Evolutionary conservation across 495 filamentous ascomycete genomes (phyloP), one percentile per base, ranked within the genome.

Genomic region (Penicillium nucicola): DNA sequence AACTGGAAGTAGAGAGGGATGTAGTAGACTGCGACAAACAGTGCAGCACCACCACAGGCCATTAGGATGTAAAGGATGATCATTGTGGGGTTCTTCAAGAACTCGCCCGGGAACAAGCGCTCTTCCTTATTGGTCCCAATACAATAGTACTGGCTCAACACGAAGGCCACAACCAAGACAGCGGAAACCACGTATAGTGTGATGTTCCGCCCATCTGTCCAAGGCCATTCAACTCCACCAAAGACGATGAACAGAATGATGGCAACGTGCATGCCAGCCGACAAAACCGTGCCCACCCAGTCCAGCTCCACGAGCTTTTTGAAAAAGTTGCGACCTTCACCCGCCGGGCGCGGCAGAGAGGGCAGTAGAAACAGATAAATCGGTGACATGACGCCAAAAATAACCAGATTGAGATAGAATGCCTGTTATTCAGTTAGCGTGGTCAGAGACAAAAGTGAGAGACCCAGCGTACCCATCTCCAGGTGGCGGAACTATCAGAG

Each of bases 1-100:
- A 81, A 80, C 23, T 73, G 64, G 50, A 80, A 80, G 58, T 64
- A 78, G 14, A 82, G 53, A 6, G 77, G 77, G 25, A 79, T 61
- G 42, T 78, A 81, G 57, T 79, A 79, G n/a, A 78, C 61, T 0
- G 67, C 40, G 11, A 75, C 41, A 32, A 72, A 75, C 17, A 67
- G 52, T 4, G 22, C 22, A 2, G 48, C 34, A 15, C 13, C 34
- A 6, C 15, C 67, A 5, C 61, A 63, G 0, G 72, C 58, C 3
- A 69, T 74, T 20, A 63, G 50, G 17, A 59, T 38, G 58, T 74
- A 77, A 5, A 83, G 59, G 15, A 83, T 55, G 12, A 80, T 37
- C 42, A 74, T 64, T 0, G 69, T 71, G 0, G 68, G 72, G 19
- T 62, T 58, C 5, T 48, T 51, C 19, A 85, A 55, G 40, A 79